phyloP scores from a whole-genome alignment of 768 basidiomycete species.

The Leccinum arenicola region DNA sequence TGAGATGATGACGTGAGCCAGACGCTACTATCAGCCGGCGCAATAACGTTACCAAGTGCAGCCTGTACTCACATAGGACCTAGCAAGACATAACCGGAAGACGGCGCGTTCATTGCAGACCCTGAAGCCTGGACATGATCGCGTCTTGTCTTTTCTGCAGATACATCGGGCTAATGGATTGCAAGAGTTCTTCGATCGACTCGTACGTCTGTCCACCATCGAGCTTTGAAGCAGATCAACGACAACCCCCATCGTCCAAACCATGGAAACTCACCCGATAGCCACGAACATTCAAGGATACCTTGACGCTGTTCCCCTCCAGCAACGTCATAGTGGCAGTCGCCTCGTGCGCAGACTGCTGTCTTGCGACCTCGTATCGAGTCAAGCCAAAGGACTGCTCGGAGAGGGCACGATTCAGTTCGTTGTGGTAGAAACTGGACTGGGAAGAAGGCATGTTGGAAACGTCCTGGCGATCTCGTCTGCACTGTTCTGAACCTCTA shows the following conservation, averaged over 20 bases:
- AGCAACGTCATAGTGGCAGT: conserved; percentile 52
- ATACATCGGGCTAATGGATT: conserved; percentile 54
- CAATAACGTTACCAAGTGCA: background rate
- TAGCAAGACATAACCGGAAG: background rate
- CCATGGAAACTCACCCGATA: conserved; percentile 45
- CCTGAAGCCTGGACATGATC: conserved; percentile 48
- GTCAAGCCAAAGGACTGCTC: conserved; percentile 60
- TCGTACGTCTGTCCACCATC: conserved; percentile 43
- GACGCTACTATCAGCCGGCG: conserved; percentile 3
- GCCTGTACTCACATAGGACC: conserved; percentile 6
- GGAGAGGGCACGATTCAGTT: conserved; percentile 51
- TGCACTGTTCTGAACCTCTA: conserved; percentile 17
- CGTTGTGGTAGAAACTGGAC: conserved; percentile 37
- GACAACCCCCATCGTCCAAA: background rate
- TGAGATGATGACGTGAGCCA: background rate
- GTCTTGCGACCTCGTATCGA: conserved; percentile 39
- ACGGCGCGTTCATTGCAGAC: conserved; percentile 28
- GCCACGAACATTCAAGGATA: conserved; percentile 52
- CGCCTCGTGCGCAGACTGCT: conserved; percentile 45
- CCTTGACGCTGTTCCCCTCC: conserved; percentile 47
- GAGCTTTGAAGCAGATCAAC: conserved; percentile 21
- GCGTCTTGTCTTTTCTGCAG: conserved; percentile 42
- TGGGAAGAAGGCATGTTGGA: conserved; percentile 19
- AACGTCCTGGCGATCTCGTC: conserved; percentile 5
- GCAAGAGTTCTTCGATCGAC: conserved; percentile 57